These are phyloP conservation scores for Chamaenerion angustifolium DNA, from an alignment of 345 rosid genomes.

Conservation along the genomic window DNA sequence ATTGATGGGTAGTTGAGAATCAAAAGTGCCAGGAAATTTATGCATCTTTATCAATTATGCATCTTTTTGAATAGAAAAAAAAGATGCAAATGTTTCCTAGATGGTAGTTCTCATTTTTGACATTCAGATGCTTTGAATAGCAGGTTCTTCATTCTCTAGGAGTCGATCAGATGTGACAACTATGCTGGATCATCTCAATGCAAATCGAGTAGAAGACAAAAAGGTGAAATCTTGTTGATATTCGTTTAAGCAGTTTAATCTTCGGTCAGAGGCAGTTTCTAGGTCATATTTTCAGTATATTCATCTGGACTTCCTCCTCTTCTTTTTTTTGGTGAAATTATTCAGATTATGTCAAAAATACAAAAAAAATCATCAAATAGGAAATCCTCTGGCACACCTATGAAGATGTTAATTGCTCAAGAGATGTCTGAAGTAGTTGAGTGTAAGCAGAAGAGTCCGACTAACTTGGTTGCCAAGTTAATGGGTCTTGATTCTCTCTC, in stretches of 20 bases:
- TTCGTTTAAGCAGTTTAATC: slow-evolving; percentile 2
- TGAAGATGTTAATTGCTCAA: slow-evolving; percentile 70
- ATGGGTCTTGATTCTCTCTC: slow-evolving; percentile 95
- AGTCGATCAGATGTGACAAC: slow-evolving; percentile 60
- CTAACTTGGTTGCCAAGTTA: slow-evolving; percentile 85
- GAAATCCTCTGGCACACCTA: slow-evolving; percentile 52
- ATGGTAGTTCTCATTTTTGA: slow-evolving; percentile 15
- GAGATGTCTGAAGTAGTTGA: slow-evolving; percentile 66
- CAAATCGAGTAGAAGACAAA: slow-evolving; percentile 49
- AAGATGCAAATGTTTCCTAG: slow-evolving; percentile 4
- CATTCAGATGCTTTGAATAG: slow-evolving; percentile 11
- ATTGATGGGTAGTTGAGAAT: too few species aligned
- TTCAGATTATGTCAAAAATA: slow-evolving; percentile 44
- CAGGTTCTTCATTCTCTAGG: slow-evolving; percentile 52
- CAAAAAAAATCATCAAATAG: slow-evolving; percentile 46
- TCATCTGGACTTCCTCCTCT: slow-evolving; percentile 6
- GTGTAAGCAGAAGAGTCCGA: slow-evolving; percentile 27
- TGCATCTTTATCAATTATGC: too few species aligned
- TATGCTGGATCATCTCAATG: slow-evolving; percentile 28
- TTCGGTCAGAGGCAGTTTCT: too few species aligned
- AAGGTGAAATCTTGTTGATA: slow-evolving; percentile 25
- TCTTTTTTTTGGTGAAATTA: slow-evolving; percentile 8
- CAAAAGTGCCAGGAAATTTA: too few species aligned
- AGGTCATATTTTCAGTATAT: too few species aligned
- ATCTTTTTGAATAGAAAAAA: neutral